Evolutionary conservation across 768 basidiomycete species (phyloP), one percentile per base, ranked within the genome.

Genomic region (Lyophyllum shimeji): DNA sequence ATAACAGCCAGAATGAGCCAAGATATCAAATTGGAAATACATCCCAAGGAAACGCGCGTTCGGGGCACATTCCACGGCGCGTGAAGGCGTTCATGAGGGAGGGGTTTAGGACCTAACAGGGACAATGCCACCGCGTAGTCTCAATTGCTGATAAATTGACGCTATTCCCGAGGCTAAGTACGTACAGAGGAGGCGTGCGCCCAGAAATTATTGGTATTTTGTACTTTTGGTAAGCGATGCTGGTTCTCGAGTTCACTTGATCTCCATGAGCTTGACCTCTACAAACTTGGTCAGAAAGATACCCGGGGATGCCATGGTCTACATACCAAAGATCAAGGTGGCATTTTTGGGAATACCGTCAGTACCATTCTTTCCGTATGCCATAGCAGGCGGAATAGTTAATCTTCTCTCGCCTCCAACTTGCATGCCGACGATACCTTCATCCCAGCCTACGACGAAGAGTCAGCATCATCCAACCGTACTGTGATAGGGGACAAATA

Each of bases 361-460:
- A 6, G 72, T 67, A 13, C 67, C 70, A 63, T 75, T 73, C 65
- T 86, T 86, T 43, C 95, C 96, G 59, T 90, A 91, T 18, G 69
- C 89, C 76, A 91, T 78, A 25, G 76, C 65, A 13, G 89, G 74
- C 43, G 92, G 93, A 47, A 95, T 80, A 42, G 79, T 85, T 61
- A 98, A 76, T 55, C 85, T 74, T 49, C 96, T 84, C 73, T 98
- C 95, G 24, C 95, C 95, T 39, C 86, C 89, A 39, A 88, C 84
- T 63, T 91, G 87, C 95, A 98, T 97, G 31, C 96, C 96, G 27
- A 78, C 85, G 53, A 98, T 79, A 39, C 95, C 96, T 65, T 91
- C 77, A 63, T 98, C 96, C 95, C 95, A 97, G 45, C 90, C 86
- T 89, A 55, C 23, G 12, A 37, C 34, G 20, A 50, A 45, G 57